Conservation (phyloP, 352 stramenopile genomes). For the Phytophthora ohioensis region DNA sequence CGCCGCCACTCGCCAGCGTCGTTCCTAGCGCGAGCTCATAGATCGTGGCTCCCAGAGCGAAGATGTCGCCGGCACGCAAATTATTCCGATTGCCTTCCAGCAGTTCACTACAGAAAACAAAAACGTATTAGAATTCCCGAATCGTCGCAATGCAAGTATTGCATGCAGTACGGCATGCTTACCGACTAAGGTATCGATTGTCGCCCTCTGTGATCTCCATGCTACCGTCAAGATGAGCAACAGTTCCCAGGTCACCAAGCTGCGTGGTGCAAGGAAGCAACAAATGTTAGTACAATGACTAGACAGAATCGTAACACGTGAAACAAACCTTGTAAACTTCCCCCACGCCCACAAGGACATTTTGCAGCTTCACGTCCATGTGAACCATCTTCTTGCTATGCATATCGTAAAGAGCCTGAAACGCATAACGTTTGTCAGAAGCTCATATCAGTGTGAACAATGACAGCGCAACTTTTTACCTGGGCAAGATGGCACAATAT, state of each 20-base stretch:
- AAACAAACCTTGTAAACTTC: conserved; percentile 78
- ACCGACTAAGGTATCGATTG: conserved; percentile 88
- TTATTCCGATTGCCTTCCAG: conserved; percentile 84
- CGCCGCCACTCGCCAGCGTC: conserved; percentile 71
- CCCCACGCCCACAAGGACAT: conserved; percentile 69
- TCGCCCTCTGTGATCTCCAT: conserved; percentile 91
- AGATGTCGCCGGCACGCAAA: conserved; percentile 81
- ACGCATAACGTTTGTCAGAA: neutral
- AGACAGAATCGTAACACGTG: conserved; percentile 8
- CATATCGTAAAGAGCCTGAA: conserved; percentile 79
- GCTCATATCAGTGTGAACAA: neutral
- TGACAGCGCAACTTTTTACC: conserved; percentile 30
- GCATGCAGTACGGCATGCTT: conserved; percentile 16
- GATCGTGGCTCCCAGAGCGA: conserved; percentile 86
- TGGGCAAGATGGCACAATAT: conserved; percentile 81
- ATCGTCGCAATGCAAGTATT: neutral
- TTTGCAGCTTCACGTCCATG: conserved; percentile 91
- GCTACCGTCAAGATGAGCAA: conserved; percentile 76
- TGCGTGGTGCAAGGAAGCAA: conserved; percentile 18
- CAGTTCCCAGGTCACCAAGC: conserved; percentile 84
- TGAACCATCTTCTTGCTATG: conserved; percentile 88
- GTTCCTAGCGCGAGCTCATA: conserved; percentile 82
- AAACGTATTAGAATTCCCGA: neutral
- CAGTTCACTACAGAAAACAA: conserved; percentile 58
- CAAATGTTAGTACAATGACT: conserved; percentile 8